phyloP scores from a whole-genome alignment of 352 stramenopile species.

The Globisporangium yorkense region DNA sequence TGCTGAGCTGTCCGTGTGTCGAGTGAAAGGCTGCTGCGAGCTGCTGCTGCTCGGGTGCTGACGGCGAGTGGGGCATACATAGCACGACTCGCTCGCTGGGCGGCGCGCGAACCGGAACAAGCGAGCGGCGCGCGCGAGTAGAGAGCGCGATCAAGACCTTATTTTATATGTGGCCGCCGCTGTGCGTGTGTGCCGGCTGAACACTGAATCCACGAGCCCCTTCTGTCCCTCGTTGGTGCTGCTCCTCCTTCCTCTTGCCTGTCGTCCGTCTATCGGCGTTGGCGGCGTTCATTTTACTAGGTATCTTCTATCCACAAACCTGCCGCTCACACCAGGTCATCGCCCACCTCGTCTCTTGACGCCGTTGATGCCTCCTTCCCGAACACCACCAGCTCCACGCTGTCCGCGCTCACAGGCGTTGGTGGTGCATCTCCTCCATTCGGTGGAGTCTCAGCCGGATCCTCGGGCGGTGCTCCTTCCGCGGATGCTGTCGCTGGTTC shows the following conservation, averaged over 20 bases:
- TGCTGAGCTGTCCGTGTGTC: background rate
- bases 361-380: background rate
- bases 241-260: background rate
- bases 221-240: background rate
- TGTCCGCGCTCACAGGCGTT: background rate
- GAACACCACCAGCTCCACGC: background rate
- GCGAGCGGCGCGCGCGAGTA: background rate
- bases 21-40: background rate
- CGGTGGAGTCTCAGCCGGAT: background rate
- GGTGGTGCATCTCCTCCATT: background rate
- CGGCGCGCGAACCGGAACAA: too few relatives aligned
- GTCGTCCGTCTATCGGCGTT: background rate
- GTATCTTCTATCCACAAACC: constrained; percentile 1
- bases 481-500: background rate
- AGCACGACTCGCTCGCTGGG: too few relatives aligned
- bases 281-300: constrained; percentile 1
- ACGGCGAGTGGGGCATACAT: too few relatives aligned
- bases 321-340: background rate
- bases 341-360: background rate
- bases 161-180: background rate
- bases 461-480: background rate
- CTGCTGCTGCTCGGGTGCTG: background rate
- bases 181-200: background rate
- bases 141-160: background rate
- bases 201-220: background rate